Base-by-base conservation (phyloP, 805 yeast species). In the Teunomyces gatunensis region DNA sequence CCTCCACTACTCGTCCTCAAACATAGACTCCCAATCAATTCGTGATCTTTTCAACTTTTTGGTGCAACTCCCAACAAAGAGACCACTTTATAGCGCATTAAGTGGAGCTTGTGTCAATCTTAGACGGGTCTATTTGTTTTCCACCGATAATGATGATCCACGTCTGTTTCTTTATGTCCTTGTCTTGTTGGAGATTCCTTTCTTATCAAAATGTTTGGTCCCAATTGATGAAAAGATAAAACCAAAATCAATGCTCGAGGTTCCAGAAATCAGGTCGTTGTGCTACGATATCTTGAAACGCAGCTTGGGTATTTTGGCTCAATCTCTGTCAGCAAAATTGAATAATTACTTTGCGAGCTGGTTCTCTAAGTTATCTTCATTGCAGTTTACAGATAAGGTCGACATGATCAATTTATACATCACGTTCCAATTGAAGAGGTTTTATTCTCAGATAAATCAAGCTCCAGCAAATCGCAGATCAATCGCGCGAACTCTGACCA, bases 351-450 rank as follows among this genome's bases (percentile, higher is more conserved):
- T 85, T 23, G 73, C 79, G 2, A 74, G 77, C 49, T 84, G 87
- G 85, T 73, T 83, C 58, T 69, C 81, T 3, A 69, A 74, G 39
- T 57, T 73, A 13, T 65, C 83, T 0, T 47, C 54, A 0, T 64
- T 61, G 0, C 73, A 69, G 6, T 85, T 86, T 52, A 61, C 63
- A 7, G 57, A 63, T 2, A 83, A 84, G 54, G 77, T 89, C 0
- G 89, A 89, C 34, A 68, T 86, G 28, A 56, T 88, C 42, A 91
- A 90, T 57, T 71, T 89, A 18, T 89, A 86, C 64, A 77, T 90
- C 32, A 85, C 95, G 0, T 89, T 87, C 58, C 89, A 88, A 39
- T 69, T 91, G 46, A 78, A 83, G 35, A 73, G 81, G 49, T 71
- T 80, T 46, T 70, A 76, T 52, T 76, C 72, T 59, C 53, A 59